Conservation (phyloP, 2,329 filamentous ascomycete species). For the Rutstroemia sp. region DNA sequence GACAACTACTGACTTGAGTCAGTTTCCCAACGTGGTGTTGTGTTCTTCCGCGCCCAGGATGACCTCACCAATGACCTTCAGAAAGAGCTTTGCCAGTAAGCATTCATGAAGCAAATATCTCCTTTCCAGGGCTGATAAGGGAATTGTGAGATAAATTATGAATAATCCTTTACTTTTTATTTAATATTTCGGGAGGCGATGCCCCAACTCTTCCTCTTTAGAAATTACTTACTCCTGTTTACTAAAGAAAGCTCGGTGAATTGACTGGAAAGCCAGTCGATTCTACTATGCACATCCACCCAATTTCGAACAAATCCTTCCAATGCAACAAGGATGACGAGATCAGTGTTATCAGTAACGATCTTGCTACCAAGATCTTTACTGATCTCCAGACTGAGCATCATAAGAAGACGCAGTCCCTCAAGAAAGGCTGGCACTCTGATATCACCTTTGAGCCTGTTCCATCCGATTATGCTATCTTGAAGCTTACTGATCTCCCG, state of each 20-base stretch:
- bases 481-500: conserved; percentile 42
- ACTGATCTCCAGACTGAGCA: conserved; percentile 32
- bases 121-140: conserved; percentile 5
- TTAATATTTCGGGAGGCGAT: not conserved
- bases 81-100: conserved; percentile 33
- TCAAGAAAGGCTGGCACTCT: conserved; percentile 43
- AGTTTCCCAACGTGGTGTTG: conserved; percentile 54
- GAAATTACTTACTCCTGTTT: too few relatives aligned
- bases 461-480: conserved; percentile 45
- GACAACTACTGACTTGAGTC: conserved; percentile 23
- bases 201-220: too few relatives aligned
- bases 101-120: not conserved
- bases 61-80: conserved; percentile 31
- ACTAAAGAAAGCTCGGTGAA: too few relatives aligned
- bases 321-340: conserved; percentile 44
- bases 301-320: conserved; percentile 38
- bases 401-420: conserved; percentile 43
- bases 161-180: not conserved
- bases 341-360: conserved; percentile 48
- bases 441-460: conserved; percentile 48
- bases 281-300: conserved; percentile 49
- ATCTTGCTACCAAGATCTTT: conserved; percentile 22
- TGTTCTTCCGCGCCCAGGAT: conserved; percentile 45
- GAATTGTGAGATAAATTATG: too few relatives aligned
- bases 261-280: conserved; percentile 16